Conservation (phyloP, 1,284 basidiomycete genomes). For the Pyrrhoderma noxium region DNA sequence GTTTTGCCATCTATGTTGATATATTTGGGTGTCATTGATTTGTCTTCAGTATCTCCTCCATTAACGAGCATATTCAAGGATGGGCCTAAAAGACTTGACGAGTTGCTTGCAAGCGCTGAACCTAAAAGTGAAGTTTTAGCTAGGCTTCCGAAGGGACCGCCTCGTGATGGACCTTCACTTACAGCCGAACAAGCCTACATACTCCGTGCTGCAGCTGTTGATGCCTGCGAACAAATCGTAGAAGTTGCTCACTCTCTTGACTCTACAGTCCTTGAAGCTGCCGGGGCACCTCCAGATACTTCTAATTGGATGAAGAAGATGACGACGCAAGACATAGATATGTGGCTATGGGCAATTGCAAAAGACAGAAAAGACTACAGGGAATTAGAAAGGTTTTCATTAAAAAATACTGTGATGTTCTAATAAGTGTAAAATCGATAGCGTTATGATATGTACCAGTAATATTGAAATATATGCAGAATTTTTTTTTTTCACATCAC, state of each 20-base stretch:
- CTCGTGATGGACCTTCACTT: constrained; percentile 57
- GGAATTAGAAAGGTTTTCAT: constrained; percentile 53
- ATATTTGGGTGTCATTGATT: constrained; percentile 67
- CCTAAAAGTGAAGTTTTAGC: constrained; percentile 4
- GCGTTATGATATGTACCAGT: not conserved
- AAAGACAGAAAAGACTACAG: constrained; percentile 69
- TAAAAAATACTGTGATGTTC: constrained; percentile 58
- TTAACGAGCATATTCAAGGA: constrained; percentile 28
- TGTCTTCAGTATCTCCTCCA: constrained; percentile 37
- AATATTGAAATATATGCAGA: not conserved
- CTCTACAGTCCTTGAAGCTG: constrained; percentile 23
- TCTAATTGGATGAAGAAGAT: constrained; percentile 49
- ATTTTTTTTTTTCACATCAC: not conserved
- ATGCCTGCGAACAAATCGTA: constrained; percentile 66
- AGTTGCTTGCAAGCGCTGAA: constrained; percentile 8
- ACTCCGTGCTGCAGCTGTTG: constrained; percentile 74
- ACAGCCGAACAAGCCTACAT: constrained; percentile 57
- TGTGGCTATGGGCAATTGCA: constrained; percentile 72
- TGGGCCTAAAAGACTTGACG: not conserved
- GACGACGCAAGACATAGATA: constrained; percentile 54
- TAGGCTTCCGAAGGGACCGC: constrained; percentile 24
- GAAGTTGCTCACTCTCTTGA: constrained; percentile 43
- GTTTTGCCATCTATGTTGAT: constrained; percentile 79
- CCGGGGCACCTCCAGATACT: constrained; percentile 18
- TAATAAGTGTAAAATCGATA: constrained; percentile 26